phyloP scores from a whole-genome alignment of 2,329 filamentous ascomycete genomes.

The Colletotrichum musae region DNA sequence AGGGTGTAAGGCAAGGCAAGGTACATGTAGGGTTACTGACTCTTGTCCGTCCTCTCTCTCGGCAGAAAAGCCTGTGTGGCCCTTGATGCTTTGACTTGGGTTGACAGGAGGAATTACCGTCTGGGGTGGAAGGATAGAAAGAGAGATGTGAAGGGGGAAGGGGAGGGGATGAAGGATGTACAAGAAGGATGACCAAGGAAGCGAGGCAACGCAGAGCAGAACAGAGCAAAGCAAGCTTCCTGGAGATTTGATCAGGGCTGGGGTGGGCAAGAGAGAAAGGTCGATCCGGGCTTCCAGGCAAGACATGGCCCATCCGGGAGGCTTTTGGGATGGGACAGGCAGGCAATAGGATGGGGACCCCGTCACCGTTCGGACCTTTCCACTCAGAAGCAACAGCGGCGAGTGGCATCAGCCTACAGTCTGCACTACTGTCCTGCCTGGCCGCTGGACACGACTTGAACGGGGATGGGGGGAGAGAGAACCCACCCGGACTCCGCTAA shows the following conservation, averaged over 20 bases:
- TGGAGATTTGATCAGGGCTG: neutral
- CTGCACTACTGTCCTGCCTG: too few relatives aligned
- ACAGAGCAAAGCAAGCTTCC: neutral
- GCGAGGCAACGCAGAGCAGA: neutral
- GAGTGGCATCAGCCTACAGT: too few relatives aligned
- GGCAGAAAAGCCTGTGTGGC: neutral
- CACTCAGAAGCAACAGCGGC: too few relatives aligned
- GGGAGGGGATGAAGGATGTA: neutral
- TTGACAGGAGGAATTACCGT: neutral
- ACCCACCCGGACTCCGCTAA: constrained; percentile 40
- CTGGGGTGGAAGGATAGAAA: neutral
- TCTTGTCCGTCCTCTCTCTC: neutral
- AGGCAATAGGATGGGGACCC: too few relatives aligned
- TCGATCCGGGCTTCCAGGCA: neutral
- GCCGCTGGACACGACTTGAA: constrained; percentile 29
- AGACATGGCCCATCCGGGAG: neutral
- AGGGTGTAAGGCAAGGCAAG: neutral
- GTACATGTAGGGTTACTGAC: constrained; percentile 16
- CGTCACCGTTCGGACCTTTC: too few relatives aligned
- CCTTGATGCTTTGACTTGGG: neutral
- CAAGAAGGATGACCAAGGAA: neutral
- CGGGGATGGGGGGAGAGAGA: constrained; percentile 8
- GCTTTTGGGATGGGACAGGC: too few relatives aligned
- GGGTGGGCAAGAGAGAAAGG: neutral
- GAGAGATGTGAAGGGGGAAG: neutral